Base-by-base conservation (phyloP, 2,329 filamentous ascomycete genomes). In the Trichoderma citrinoviride region DNA sequence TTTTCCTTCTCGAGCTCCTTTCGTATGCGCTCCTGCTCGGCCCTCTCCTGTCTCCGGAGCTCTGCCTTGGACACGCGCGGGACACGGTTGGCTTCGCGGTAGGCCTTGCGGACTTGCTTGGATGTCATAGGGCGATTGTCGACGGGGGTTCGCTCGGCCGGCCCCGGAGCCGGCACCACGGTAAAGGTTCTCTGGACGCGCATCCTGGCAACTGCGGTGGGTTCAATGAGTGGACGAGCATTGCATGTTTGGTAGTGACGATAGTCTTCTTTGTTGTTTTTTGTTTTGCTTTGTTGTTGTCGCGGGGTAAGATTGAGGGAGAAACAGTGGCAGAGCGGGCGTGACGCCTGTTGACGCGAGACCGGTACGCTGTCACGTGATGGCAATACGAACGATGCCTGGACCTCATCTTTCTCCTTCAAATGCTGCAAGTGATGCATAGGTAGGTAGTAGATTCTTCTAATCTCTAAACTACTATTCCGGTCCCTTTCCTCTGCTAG, bases 21-120 rank as follows among this genome's bases (percentile, higher is more conserved):
- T 5, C 80, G 76, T 41, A 85, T 84, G n/a, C 81, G 77, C 64
- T 85, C 83, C 68, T 85, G 83, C 66, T 87, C 83, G 49, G 77
- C 78, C 25, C 72, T 76, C 55, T 83, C 79, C 53, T 76, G 73
- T 33, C 73, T 72, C n/a, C 71, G 66, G 44, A 67, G 76, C 73
- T 84, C 68, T 69, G 75, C 73, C 76, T 76, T 68, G 69, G 77
- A 72, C 78, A 84, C 65, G 73, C 71, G 69, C 17, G 77, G 75
- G 2, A 64, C 68, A 15, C 73, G 72, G 27, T 73, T 79, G 25
- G 76, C 70, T 0, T 72, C 72, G 63, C 75, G 74, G 69, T 80
- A 76, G 10, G 76, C 77, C 43, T 78, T 77, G 64, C 75, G 75
- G 37, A 75, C 76, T 57, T 80, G 78, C 55, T 79, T 79, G 7